Evolutionary conservation across 176 grass and related monocot genomes (phyloP).

Genomic region (Zoysia japonica): DNA sequence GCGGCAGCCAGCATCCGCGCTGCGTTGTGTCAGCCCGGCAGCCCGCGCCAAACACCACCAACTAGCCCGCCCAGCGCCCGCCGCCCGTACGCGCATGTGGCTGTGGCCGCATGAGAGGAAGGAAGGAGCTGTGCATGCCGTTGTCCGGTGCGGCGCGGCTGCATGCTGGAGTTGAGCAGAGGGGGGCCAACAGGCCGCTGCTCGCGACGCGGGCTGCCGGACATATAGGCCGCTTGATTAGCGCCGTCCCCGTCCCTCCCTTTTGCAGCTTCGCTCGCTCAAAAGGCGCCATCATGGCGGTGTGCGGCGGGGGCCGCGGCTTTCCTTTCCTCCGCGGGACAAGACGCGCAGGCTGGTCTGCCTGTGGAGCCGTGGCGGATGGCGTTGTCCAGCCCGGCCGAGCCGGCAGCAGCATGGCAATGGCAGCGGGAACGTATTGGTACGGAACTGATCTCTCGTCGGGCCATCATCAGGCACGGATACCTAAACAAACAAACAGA

Average conservation of each 20-base stretch:
- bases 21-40: background rate
- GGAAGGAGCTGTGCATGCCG: background rate
- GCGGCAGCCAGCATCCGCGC: background rate
- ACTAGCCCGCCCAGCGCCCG: too few relatives aligned
- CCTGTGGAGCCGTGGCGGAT: background rate
- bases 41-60: background rate
- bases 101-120: background rate
- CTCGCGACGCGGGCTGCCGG: background rate
- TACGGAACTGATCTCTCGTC: background rate
- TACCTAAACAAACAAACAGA: background rate
- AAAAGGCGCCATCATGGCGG: slow-evolving; percentile 50
- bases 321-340: background rate
- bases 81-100: background rate
- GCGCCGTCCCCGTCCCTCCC: background rate
- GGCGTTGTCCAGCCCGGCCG: too few relatives aligned
- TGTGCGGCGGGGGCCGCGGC: background rate
- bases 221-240: background rate
- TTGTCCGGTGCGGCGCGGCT: background rate
- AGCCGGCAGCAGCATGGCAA: too few relatives aligned
- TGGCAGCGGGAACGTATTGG: background rate
- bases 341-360: background rate
- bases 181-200: background rate
- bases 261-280: background rate
- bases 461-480: background rate
- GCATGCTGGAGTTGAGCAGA: background rate